Base-by-base conservation (phyloP, 805 yeast genomes). In the Candida endomychidarum region DNA sequence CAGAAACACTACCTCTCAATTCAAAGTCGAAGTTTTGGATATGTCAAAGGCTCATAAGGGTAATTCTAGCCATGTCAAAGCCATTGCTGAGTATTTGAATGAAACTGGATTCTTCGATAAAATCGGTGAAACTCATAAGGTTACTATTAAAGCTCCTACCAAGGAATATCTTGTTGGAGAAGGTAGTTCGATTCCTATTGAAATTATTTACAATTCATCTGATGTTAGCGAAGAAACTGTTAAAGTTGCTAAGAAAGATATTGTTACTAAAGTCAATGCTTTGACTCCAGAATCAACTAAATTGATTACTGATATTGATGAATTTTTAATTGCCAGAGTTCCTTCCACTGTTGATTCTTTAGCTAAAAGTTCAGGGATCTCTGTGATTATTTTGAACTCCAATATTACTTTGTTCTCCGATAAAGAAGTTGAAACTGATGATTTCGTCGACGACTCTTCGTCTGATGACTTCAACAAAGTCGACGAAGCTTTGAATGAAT, bases 11-110 rank as follows among this genome's bases (percentile, higher is more conserved):
- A 77, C 93, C 23, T 68, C 80, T 34, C 72, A 77, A 40, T 79
- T 73, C 56, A 67, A 73, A 41, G 77, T 82, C 28, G 88, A 81
- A 48, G 65, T 79, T 24, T 72, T 93, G 55, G 96, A 89, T 53
- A 81, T 93, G 60, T 80, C 95, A 8, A 83, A 78, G 61, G 96
- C 98, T 21, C 97, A 93, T 60, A 86, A 88, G 54, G 86, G 85
- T 48, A 78, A 86, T 56, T 56, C 77, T 38, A 59, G 67, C 12
- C 98, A 93, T 54, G 96, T 96, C 8, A 77, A 78, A 46, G 75
- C 80, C 28, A 70, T 93, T 42, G 83, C 88, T 30, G 72, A 83
- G 9, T 86, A 72, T 58, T 82, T 93, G 49, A 58, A 65, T 40
- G 69, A 75, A 45, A 67, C 77, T 42, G 74, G 77, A 22, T 57